Evolutionary conservation across 495 filamentous ascomycete genomes (phyloP).

Genomic region (Podospora sp.): DNA sequence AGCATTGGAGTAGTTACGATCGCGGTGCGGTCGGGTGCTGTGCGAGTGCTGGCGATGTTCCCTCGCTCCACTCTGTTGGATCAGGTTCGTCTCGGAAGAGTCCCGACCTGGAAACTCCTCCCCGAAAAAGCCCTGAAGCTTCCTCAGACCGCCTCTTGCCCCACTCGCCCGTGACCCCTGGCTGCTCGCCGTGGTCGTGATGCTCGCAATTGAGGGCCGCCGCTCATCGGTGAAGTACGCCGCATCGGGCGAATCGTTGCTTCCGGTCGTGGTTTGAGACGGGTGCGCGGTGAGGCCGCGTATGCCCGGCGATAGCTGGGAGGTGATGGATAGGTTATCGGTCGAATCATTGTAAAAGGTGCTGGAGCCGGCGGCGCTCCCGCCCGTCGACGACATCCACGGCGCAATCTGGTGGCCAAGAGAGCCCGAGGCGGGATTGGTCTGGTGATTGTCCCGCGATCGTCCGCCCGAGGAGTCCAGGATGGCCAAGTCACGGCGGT

Average conservation of each 20-base stretch:
- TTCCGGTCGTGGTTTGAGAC: conserved; percentile 45
- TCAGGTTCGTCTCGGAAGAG: conserved; percentile 73
- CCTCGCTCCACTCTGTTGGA: conserved; percentile 53
- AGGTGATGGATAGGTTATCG: conserved; percentile 59
- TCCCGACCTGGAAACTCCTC: conserved; percentile 75
- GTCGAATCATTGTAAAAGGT: conserved; percentile 69
- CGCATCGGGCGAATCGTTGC: conserved; percentile 69
- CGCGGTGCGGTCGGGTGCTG: conserved; percentile 60
- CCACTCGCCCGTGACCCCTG: conserved; percentile 82
- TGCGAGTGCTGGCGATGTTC: conserved; percentile 58
- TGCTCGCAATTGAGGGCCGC: conserved; percentile 86
- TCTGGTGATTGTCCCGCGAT: conserved; percentile 53
- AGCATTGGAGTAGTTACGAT: conserved; percentile 76
- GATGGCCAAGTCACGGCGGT: conserved; percentile 72
- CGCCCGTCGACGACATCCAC: conserved; percentile 47
- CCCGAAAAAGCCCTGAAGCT: conserved; percentile 82
- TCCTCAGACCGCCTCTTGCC: conserved; percentile 65
- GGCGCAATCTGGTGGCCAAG: conserved; percentile 45
- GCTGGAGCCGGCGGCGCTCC: conserved; percentile 39
- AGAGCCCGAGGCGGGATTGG: conserved; percentile 53
- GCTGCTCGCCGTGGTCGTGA: conserved; percentile 83
- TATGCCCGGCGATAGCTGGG: conserved; percentile 67
- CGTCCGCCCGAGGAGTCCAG: conserved; percentile 61
- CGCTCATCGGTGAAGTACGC: conserved; percentile 72
- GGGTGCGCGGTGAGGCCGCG: conserved; percentile 64